Evolutionary conservation across 2,329 filamentous ascomycete species (phyloP), one percentile per base, ranked within the genome.

Genomic region (Penicillium freii): DNA sequence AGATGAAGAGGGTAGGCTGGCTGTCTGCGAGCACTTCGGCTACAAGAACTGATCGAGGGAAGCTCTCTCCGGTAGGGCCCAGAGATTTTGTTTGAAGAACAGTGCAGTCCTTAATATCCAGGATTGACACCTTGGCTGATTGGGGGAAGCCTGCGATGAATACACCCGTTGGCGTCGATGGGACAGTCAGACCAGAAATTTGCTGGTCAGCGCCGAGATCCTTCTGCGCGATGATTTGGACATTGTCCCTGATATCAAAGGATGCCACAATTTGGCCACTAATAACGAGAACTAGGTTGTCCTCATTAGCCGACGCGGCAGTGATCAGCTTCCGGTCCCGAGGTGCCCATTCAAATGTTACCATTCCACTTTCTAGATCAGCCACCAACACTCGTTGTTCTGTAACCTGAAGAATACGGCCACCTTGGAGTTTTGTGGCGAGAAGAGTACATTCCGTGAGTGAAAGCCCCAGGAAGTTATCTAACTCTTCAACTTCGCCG

Each of bases 131-230:
- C 11, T 84, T 85, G 6, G 91, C 90, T n/a, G 87, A 87, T 61
- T 89, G 86, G 86, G 93, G 97, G 75, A 95, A 94, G 1, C 92
- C 92, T 17, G 94, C 82, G 29, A 96, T 87, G 55, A 89, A 93
- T 33, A 91, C 78, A 48, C 84, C 80, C 5, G 81, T 78, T 15
- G 87, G 77, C 36, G 84, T 79, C 4, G 83, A 79, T 0, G 92
- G 86, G 1, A 94, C 82, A 46, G 93, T 87, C 10, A 97, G 81
- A 66, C 92, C 96, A 2, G 94, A 90, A 34, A 97, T 84, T 71
- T 97, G 91, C 62, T 91, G 89, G 34, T 86, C 80, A 17, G 82
- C 77, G 1, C 81, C 80, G 50, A 91, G 84, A 5, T 84, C 78
- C 68, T 88, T 87, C 58, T 84, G 77, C 5, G 80, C 79, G 5